Base-by-base conservation (phyloP, 148 eudicot species). In the Limonium bicolor region DNA sequence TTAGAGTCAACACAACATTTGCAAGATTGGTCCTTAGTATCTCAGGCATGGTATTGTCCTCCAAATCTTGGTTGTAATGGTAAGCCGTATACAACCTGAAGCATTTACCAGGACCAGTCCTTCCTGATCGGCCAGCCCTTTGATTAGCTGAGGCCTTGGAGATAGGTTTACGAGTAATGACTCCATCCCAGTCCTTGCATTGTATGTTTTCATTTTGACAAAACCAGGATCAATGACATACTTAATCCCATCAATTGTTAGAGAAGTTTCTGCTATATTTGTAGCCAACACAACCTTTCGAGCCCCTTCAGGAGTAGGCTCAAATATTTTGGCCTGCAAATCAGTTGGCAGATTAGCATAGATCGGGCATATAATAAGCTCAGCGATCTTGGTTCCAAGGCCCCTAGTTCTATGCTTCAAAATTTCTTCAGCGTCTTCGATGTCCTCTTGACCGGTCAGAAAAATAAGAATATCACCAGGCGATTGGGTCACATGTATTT, bases 251-350 rank as follows among this genome's bases (percentile, higher is more conserved):
- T 77, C 86, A 18, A 85, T 80, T 1, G 95, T 80, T 11, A 85
- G 67, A 20, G 95, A 85, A 0, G 95, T 85, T 56, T 85, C 95
- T 2, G 95, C 95, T 20, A 85, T 80, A 58, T 85, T 85, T 37
- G 95, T 85, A 4, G 95, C 80, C 19, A 85, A 53, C 18, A 85
- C 80, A 34, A 80, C 80, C 63, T 85, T 85, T 13, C 95, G 75
- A 2, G 84, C 86, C 42, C 80, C 77, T 55, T 69, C 72, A 4
- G 79, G 85, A 14, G 92, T 74, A 15, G 86, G 69, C 54, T 77
- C 86, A 55, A 85, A 80, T 34, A 80, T 74, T 50, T 80, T 80
- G 1, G 75, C 72, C 41, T 85, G 95, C 51, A 80, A 22, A 51
- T 77, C 92, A 15, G 86, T 69, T 0, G 90, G 95, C 9, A 85